Evolutionary conservation across 2,329 filamentous ascomycete genomes (phyloP), one percentile per base, ranked within the genome.

Genomic region (Stemphylium vesicarium): DNA sequence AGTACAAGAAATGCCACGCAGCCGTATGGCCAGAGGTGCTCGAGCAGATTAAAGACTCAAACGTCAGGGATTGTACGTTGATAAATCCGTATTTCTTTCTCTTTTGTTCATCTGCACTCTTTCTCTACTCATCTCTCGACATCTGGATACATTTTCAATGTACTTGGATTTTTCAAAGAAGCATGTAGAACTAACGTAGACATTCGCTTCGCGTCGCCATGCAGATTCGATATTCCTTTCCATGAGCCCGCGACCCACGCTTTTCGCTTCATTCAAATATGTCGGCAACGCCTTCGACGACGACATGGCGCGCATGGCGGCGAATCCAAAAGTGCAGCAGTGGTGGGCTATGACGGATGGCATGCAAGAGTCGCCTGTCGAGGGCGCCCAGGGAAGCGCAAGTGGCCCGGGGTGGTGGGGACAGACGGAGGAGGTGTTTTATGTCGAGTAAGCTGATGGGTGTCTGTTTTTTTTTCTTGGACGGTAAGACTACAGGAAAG

Each of bases 321-420:
- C 85, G 53, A 91, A 92, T 64, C 82, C 85, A 1, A 88, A 87
- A 68, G 88, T 93, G 31, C 82, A 85, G 50, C 86, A 89, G 73
- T 94, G 90, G 91, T 94, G 90, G 90, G 79, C 79, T 53, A 88
- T 93, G 86, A 93, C 90, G 44, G 90, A 94, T 73, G 80, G 80
- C 12, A 91, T 87, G 80, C 90, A 93, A 77, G 87, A 79, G 59
- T 74, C 65, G 6, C 70, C 89, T 26, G 81, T 84, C 62, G 80
- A 82, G 5, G 86, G 85, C 2, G 70, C 71, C 13, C 57, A 60
- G 22, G 70, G 70, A 10, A 70, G 66, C 24, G 54, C 48, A 13
- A 56, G 51, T 2, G 69, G 66, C 18, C 67, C 68, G 0, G 81
- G 81, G 10, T 90, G 88, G 88, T 91, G 88, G 88, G 86, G 83